Evolutionary conservation across 2,329 filamentous ascomycete genomes (phyloP).

Genomic region (Xylariales sp.): DNA sequence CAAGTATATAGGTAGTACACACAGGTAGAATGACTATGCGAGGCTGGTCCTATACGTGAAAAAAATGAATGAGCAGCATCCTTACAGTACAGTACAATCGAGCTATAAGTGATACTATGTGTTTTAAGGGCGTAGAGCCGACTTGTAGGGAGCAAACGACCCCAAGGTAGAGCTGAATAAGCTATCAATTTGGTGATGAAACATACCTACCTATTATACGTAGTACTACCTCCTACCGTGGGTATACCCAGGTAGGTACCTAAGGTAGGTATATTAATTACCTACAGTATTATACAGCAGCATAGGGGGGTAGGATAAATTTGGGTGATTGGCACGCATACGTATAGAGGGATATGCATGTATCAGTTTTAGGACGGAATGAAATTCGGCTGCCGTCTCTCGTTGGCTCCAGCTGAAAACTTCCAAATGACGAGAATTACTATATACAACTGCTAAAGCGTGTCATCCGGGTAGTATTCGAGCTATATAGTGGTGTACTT

Average conservation of each 20-base stretch:
- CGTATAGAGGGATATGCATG: neutral
- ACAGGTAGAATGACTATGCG: neutral
- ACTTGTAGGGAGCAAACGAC: neutral
- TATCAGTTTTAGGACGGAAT: constrained; percentile 19
- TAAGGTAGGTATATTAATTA: too few relatives aligned
- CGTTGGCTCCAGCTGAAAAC: constrained; percentile 5
- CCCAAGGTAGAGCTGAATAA: neutral
- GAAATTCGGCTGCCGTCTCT: neutral
- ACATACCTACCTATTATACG: neutral
- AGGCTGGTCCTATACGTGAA: neutral
- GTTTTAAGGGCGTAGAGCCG: neutral
- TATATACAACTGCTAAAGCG: neutral
- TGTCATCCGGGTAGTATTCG: too few relatives aligned
- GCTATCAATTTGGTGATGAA: neutral
- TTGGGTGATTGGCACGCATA: neutral
- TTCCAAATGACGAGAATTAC: neutral
- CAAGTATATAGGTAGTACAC: neutral
- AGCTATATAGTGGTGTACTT: neutral
- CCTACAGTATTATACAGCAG: too few relatives aligned
- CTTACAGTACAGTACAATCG: neutral
- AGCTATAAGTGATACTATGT: neutral
- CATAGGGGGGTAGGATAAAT: neutral
- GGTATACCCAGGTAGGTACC: neutral
- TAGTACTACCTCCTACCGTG: too few relatives aligned
- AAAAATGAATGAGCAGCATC: neutral